Percentiles rank a stretch among this genome's conserved stretches.
Conservation (phyloP, 768 basidiomycete species). For the Tephrocybe sp. region DNA sequence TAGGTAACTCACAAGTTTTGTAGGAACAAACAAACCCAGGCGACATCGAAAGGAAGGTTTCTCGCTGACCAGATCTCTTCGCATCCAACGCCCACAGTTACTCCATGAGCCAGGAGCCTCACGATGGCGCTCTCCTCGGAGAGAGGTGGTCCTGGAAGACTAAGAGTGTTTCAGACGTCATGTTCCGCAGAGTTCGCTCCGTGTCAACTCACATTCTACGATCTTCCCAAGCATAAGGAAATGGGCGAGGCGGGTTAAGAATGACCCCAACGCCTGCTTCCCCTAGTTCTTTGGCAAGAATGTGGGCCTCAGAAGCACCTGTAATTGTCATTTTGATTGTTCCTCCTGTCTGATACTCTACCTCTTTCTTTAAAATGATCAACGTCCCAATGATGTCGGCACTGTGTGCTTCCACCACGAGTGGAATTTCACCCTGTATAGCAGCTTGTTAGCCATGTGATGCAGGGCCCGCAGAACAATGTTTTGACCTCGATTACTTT, state of each 20-base stretch:
- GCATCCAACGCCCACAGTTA: slow-evolving; percentile 68
- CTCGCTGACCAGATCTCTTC: slow-evolving; percentile 69
- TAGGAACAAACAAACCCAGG: slow-evolving; percentile 58
- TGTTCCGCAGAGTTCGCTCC: not conserved
- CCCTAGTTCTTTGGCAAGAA: slow-evolving; percentile 67
- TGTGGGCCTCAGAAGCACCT: slow-evolving; percentile 64
- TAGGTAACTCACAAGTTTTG: not conserved
- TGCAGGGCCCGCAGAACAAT: not conserved
- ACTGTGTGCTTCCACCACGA: slow-evolving; percentile 72
- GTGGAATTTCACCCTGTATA: slow-evolving; percentile 60
- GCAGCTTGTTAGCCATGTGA: not conserved
- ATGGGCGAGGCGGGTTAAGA: slow-evolving; percentile 57
- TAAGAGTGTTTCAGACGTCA: slow-evolving; percentile 9
- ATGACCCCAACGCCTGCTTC: slow-evolving; percentile 46
- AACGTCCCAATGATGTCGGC: slow-evolving; percentile 84
- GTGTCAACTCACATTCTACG: slow-evolving; percentile 50
- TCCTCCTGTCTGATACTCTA: slow-evolving; percentile 43
- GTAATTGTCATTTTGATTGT: slow-evolving; percentile 57
- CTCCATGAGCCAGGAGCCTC: slow-evolving; percentile 61
- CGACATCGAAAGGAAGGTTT: slow-evolving; percentile 76
- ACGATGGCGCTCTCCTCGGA: slow-evolving; percentile 52
- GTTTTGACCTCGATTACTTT: slow-evolving; percentile 39
- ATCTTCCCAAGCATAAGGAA: slow-evolving; percentile 72
- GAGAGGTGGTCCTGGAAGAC: slow-evolving; percentile 74
- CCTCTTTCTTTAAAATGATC: slow-evolving; percentile 63